Evolutionary conservation across 78 protist species (phyloP), one percentile per base, ranked within the genome.

Genomic region (Dictyostelium firmibasis): DNA sequence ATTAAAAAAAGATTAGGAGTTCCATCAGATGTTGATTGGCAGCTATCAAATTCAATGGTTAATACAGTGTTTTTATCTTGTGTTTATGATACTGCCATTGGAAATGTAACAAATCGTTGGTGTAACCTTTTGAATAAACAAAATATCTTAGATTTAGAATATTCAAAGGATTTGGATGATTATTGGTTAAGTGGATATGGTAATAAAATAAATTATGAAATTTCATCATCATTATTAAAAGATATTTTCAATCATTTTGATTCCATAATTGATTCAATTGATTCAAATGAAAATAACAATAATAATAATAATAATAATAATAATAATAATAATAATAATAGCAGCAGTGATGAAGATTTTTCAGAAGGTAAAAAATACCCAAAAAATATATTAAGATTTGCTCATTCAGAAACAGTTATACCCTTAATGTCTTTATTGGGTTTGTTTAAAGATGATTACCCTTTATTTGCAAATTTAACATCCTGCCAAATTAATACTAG

Each of bases 161-260:
- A 86, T 38, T n/a, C 92, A n/a, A 18, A 76, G 23, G 92, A 86
- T 86, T 36, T 86, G 16, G 31, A 18, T 14, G 27, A 29, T 4
- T 86, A 86, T 60, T 86, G 92, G 92, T 5, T 47, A 2, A 86
- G 43, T 13, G 20, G 85, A 16, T 86, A 86, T 86, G 92, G 92
- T 14, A 38, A 76, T 60, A n/a, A 2, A 11, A 16, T 64, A 23
- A 86, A 86, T 38, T 86, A 76, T 76, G 27, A 64, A 41, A 74
- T 76, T 23, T 36, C 76, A 33, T 74, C 83, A 4, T 3, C n/a
- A 79, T 36, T 79, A 44, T 79, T 79, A 44, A 44, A 79, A 79
- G 84, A 79, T 38, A 47, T 79, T 8, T 44, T 44, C 5, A 72
- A 72, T 72, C 79, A 72, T 29, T 72, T 72, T 72, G 79, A 72